Conservation (phyloP, 768 basidiomycete species). For the Hygrophoropsis aurantiaca region DNA sequence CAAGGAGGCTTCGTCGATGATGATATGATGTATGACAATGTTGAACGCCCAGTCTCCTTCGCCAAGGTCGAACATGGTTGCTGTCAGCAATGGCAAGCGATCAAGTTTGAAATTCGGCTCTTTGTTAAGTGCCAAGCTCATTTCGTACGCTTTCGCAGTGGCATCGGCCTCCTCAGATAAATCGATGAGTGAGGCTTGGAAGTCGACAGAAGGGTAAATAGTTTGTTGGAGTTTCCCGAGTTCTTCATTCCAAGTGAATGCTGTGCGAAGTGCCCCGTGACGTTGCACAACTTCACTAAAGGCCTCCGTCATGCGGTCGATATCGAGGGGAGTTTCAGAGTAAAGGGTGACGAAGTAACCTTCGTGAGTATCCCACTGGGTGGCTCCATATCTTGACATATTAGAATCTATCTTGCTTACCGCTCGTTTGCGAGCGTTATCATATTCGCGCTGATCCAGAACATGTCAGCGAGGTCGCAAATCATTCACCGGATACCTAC, state of each 20-base stretch:
- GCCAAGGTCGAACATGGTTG: constrained; percentile 24
- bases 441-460: constrained; percentile 22
- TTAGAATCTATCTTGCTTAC: constrained; percentile 26
- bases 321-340: constrained; percentile 24
- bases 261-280: constrained; percentile 28
- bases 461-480: not conserved
- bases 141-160: constrained; percentile 26
- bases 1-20: constrained; percentile 28
- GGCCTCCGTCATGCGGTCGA: constrained; percentile 25
- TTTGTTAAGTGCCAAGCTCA: constrained; percentile 17
- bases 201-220: constrained; percentile 25
- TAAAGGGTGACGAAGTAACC: constrained; percentile 16
- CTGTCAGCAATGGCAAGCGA: constrained; percentile 20
- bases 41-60: constrained; percentile 26
- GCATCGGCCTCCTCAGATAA: constrained; percentile 25
- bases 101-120: constrained; percentile 25
- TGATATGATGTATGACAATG: constrained; percentile 29
- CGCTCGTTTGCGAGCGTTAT: constrained; percentile 27
- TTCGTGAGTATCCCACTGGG: constrained; percentile 32
- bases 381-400: constrained; percentile 31
- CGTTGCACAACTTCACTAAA: constrained; percentile 25
- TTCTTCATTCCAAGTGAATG: constrained; percentile 29
- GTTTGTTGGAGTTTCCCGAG: constrained; percentile 29
- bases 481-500: constrained; percentile 7
- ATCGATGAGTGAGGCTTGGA: constrained; percentile 21